These are phyloP conservation scores for Yarrowia sp. DNA, from an alignment of 805 yeast species.

Conservation along the genomic window DNA sequence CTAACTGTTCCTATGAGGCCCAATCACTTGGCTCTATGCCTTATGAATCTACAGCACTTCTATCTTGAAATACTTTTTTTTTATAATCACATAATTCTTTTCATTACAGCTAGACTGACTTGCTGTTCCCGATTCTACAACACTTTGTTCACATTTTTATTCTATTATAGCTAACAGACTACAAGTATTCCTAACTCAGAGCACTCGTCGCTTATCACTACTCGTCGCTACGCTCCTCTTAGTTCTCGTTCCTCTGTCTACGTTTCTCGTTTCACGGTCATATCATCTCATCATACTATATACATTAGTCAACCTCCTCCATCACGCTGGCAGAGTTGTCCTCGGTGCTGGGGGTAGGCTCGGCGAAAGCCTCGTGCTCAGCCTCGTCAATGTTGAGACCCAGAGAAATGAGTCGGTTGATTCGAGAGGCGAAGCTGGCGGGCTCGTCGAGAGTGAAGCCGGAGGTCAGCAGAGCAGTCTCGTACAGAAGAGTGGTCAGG, in stretches of 20 bases:
- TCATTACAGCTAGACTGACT: too few relatives aligned
- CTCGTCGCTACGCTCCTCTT: background rate
- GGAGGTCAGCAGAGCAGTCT: constrained; percentile 97
- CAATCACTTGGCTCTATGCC: too few relatives aligned
- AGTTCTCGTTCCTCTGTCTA: background rate
- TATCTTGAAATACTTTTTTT: too few relatives aligned
- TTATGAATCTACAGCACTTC: too few relatives aligned
- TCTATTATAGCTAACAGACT: too few relatives aligned
- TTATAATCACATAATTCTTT: too few relatives aligned
- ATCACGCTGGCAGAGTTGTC: constrained; percentile 84
- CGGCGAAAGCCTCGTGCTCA: constrained; percentile 54
- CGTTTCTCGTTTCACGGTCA: background rate
- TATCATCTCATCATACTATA: constrained; percentile 25
- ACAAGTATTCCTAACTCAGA: too few relatives aligned
- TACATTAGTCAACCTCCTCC: constrained; percentile 92
- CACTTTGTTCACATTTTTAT: too few relatives aligned
- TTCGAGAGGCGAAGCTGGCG: constrained; percentile 94
- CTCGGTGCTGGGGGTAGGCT: constrained; percentile 53
- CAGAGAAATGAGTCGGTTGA: constrained; percentile 95
- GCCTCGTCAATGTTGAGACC: constrained; percentile 94
- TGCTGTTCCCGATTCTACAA: too few relatives aligned
- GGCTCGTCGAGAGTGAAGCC: constrained; percentile 99
- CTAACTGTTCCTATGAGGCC: too few relatives aligned
- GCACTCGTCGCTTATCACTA: too few relatives aligned
- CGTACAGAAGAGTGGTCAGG: constrained; percentile 93